phyloP scores from a whole-genome alignment of 768 basidiomycete genomes.

The Clitopilus hobsonii region DNA sequence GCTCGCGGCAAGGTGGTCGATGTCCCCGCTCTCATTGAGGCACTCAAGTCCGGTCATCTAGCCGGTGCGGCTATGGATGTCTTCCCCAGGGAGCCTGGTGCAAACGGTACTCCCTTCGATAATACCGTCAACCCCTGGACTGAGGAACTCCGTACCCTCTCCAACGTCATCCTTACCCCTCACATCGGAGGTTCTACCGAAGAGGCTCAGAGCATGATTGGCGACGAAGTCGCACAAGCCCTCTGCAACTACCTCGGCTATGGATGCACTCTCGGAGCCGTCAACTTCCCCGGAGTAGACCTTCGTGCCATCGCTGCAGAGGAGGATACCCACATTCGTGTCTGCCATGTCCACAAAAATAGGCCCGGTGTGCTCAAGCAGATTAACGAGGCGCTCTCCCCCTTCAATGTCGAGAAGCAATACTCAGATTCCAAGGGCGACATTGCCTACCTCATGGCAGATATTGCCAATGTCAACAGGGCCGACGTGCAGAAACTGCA shows the following conservation, averaged over 20 bases:
- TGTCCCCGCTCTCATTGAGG: slow-evolving; percentile 81
- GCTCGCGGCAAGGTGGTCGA: slow-evolving; percentile 95
- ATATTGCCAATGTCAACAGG: slow-evolving; percentile 87
- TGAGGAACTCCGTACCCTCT: slow-evolving; percentile 63
- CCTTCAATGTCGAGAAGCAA: slow-evolving; percentile 99
- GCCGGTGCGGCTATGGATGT: slow-evolving; percentile 91
- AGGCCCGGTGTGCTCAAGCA: slow-evolving; percentile 90
- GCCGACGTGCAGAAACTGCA: slow-evolving; percentile 74
- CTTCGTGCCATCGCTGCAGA: slow-evolving; percentile 87
- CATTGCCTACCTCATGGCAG: slow-evolving; percentile 93
- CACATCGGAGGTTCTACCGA: slow-evolving; percentile 99
- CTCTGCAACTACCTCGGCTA: slow-evolving; percentile 87
- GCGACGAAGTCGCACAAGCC: slow-evolving; percentile 86
- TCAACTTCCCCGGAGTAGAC: slow-evolving; percentile 99
- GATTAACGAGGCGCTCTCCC: slow-evolving; percentile 91
- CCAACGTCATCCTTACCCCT: slow-evolving; percentile 95
- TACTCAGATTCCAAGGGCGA: slow-evolving; percentile 97
- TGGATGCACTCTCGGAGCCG: slow-evolving; percentile 86
- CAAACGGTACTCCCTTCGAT: slow-evolving; percentile 88
- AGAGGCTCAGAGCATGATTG: slow-evolving; percentile 97
- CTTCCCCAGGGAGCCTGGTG: slow-evolving; percentile 87
- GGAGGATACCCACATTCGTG: slow-evolving; percentile 74
- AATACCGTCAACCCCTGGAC: slow-evolving; percentile 87
- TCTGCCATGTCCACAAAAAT: slow-evolving; percentile 96
- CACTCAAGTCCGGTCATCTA: slow-evolving; percentile 81